phyloP scores from a whole-genome alignment of 352 stramenopile species.

The Globisporangium spiculum region DNA sequence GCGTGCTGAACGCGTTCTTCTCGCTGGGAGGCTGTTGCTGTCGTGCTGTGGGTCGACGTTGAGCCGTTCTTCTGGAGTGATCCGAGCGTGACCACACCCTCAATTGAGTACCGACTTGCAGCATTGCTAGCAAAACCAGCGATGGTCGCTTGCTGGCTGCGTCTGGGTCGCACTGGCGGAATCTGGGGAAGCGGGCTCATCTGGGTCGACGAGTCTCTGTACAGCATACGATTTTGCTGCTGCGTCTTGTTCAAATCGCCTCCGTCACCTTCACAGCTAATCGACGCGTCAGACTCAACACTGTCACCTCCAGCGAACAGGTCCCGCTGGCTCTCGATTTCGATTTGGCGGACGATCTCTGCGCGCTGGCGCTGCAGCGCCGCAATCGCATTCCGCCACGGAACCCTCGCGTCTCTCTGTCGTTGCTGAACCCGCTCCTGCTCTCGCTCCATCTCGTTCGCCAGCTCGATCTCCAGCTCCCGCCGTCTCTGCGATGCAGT shows the following conservation, averaged over 20 bases:
- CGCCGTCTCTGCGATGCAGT: constrained; percentile 28
- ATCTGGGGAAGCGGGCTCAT: constrained; percentile 10
- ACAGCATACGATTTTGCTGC: background rate
- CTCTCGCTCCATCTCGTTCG: constrained; percentile 28
- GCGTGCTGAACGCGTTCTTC: background rate
- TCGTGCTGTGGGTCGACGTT: background rate
- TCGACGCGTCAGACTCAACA: background rate
- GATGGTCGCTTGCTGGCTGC: background rate
- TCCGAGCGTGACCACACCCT: constrained; percentile 53
- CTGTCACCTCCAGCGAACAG: background rate
- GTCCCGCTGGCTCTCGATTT: constrained; percentile 21
- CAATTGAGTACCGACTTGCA: constrained; percentile 53
- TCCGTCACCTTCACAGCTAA: background rate
- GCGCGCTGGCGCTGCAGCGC: constrained; percentile 43
- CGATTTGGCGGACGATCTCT: constrained; percentile 45
- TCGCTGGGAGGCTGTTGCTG: background rate
- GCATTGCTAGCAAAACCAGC: background rate
- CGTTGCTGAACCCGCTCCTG: constrained; percentile 16
- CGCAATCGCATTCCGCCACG: constrained; percentile 36
- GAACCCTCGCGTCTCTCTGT: constrained; percentile 3
- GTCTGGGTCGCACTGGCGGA: background rate
- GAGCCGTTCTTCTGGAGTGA: constrained; percentile 13
- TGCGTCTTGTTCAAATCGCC: background rate
- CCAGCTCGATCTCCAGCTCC: constrained; percentile 37
- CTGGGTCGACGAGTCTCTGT: constrained; percentile 10